Conservation (phyloP, 768 basidiomycete species). For the Inosperma sp. region DNA sequence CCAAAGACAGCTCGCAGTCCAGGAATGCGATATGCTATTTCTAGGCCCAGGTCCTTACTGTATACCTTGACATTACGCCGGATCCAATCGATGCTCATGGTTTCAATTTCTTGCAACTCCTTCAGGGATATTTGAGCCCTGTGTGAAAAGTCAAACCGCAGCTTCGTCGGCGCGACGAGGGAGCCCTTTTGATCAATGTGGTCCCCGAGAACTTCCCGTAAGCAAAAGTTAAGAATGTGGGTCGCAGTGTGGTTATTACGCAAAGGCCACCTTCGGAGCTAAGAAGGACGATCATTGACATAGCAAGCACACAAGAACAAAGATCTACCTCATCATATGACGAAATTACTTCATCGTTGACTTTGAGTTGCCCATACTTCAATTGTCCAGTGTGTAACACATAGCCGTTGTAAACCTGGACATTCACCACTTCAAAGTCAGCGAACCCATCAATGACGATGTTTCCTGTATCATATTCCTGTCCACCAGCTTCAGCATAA, state of each 20-base stretch:
- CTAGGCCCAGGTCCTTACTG: slow-evolving; percentile 79
- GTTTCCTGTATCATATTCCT: slow-evolving; percentile 94
- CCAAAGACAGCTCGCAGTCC: slow-evolving; percentile 96
- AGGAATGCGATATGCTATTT: slow-evolving; percentile 79
- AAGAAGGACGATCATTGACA: slow-evolving; percentile 2
- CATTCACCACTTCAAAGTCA: slow-evolving; percentile 91
- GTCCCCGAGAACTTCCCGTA: slow-evolving; percentile 93
- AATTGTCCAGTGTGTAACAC: slow-evolving; percentile 88
- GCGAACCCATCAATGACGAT: slow-evolving; percentile 88
- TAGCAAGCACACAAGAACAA: neutral
- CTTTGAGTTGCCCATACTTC: slow-evolving; percentile 78
- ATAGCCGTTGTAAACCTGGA: slow-evolving; percentile 93
- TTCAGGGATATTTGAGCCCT: slow-evolving; percentile 75
- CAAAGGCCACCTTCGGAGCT: slow-evolving; percentile 92
- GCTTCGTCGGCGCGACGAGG: slow-evolving; percentile 89
- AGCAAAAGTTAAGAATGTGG: slow-evolving; percentile 91
- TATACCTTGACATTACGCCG: slow-evolving; percentile 82
- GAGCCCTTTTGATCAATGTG: slow-evolving; percentile 99
- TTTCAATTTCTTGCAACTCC: slow-evolving; percentile 81
- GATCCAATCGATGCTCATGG: slow-evolving; percentile 85
- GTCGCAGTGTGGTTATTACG: slow-evolving; percentile 98
- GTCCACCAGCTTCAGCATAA: slow-evolving; percentile 96
- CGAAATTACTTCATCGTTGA: slow-evolving; percentile 79
- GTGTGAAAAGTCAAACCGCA: slow-evolving; percentile 98
- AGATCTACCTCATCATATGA: slow-evolving; percentile 83